phyloP scores from a whole-genome alignment of 306 rosid species.

The Cicer yamashitae region DNA sequence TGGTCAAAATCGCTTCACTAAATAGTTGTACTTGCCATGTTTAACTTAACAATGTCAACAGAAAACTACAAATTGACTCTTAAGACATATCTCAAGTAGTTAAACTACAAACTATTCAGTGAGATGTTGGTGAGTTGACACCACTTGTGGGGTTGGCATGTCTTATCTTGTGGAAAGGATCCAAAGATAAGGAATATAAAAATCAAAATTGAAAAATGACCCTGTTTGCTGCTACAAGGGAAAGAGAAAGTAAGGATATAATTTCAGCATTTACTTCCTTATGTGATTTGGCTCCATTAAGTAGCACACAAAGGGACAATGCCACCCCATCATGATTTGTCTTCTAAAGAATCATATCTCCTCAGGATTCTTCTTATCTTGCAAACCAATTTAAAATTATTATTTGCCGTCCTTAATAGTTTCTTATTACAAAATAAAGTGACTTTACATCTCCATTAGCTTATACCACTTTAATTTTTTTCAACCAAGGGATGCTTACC shows the following conservation, averaged over 20 bases:
- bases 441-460: slow-evolving; percentile 44
- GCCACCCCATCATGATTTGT: slow-evolving; percentile 53
- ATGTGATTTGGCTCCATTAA: slow-evolving; percentile 37
- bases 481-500: slow-evolving; percentile 1
- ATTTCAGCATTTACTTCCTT: slow-evolving; percentile 37
- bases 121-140: slow-evolving; percentile 43
- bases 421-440: slow-evolving; percentile 40
- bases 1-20: neutral
- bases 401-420: slow-evolving; percentile 44
- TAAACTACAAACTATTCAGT: neutral
- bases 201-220: slow-evolving; percentile 10
- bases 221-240: slow-evolving; percentile 13
- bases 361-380: slow-evolving; percentile 45
- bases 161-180: slow-evolving; percentile 23
- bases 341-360: slow-evolving; percentile 62
- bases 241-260: slow-evolving; percentile 2
- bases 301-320: slow-evolving; percentile 42
- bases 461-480: slow-evolving; percentile 1
- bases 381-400: slow-evolving; percentile 17
- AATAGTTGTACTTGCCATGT: neutral
- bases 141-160: slow-evolving; percentile 34
- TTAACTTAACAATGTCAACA: neutral
- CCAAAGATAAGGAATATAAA: slow-evolving; percentile 40
- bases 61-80: too few relatives aligned
- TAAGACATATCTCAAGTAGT: too few relatives aligned